Conservation (phyloP, 768 basidiomycete genomes). For the Boletus edulis region DNA sequence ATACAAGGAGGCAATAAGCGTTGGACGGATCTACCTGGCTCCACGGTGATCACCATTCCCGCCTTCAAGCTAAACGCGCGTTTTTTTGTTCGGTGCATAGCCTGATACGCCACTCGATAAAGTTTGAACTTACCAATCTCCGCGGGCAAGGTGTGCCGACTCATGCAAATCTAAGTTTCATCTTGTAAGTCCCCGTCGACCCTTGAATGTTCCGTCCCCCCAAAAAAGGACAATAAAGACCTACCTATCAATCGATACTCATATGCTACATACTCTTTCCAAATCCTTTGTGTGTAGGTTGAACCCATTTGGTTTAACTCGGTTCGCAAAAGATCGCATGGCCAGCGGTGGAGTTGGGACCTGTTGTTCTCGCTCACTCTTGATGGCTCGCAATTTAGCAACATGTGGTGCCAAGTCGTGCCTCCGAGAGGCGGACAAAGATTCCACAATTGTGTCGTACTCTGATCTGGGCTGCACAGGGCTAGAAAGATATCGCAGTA, state of each 20-base stretch:
- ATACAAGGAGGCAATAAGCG: neutral
- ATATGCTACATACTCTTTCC: constrained; percentile 72
- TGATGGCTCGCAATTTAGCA: constrained; percentile 69
- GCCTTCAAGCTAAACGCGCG: constrained; percentile 52
- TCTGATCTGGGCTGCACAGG: constrained; percentile 36
- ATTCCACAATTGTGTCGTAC: constrained; percentile 54
- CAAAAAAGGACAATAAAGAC: no score
- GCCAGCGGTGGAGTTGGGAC: constrained; percentile 73
- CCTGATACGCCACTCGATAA: neutral
- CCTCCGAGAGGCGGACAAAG: constrained; percentile 45
- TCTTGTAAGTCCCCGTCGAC: constrained; percentile 9
- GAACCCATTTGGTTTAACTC: constrained; percentile 71
- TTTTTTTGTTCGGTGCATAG: constrained; percentile 9
- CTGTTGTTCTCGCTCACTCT: constrained; percentile 72
- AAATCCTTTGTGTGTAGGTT: constrained; percentile 51
- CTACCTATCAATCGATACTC: constrained; percentile 83
- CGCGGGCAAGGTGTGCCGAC: constrained; percentile 58
- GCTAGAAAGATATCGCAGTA: constrained; percentile 51
- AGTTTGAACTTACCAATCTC: constrained; percentile 43
- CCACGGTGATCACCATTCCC: constrained; percentile 92
- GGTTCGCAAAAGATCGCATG: constrained; percentile 59
- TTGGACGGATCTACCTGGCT: constrained; percentile 57
- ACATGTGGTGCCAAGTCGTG: constrained; percentile 65
- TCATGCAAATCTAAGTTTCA: constrained; percentile 79
- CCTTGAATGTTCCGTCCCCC: neutral